Evolutionary conservation across 2,329 filamentous ascomycete species (phyloP), one percentile per base, ranked within the genome.

Genomic region (Falciphora oryzae): DNA sequence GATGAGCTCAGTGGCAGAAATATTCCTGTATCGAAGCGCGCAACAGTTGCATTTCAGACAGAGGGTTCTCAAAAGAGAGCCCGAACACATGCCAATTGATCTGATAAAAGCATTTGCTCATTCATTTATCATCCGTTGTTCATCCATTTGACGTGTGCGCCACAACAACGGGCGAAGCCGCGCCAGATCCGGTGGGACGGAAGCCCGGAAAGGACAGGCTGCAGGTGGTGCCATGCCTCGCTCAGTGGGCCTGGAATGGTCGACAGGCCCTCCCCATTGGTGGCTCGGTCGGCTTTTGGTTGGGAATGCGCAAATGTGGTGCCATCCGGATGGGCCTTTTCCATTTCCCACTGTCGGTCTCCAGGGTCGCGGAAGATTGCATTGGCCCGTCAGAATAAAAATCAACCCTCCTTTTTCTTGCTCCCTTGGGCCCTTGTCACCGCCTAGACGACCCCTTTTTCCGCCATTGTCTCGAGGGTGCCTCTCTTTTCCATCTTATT

Each of bases 111-210:
- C 44, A 53, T 53, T 6, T 10, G 44, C 13, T 16, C 18, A 44
- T 44, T 44, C 38, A 22, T 22, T 22, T 7, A 44, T 44, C 14
- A 44, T 44, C 38, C 13, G 4, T 16, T 44, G 18, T 44, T 44
- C 38, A 22, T 44, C 38, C 4, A 16, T 22, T 8, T 25, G 44
- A n/a, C n/a, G 22, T 22, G 22, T 25, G 6, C 44, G 10, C 44
- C 44, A 53, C 38, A 44, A 18, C 38, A 44, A 44, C 35, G 38
- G 38, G 4, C 16, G 16, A 44, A 44, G 38, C 38, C 38, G 35
- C 18, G 44, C 44, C 44, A 50, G 44, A 50, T n/a, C 44, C 13
- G 50, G 64, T 62, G 57, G 31, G 56, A 62, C 44, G 62, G 65
- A 29, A 62, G 29, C 59, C n/a, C n/a, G 59, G 53, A 58, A 38